Percentiles rank a stretch among this genome's conserved stretches.
Evolutionary conservation across 768 basidiomycete genomes (phyloP).

Genomic region (Calvatia gigantea): DNA sequence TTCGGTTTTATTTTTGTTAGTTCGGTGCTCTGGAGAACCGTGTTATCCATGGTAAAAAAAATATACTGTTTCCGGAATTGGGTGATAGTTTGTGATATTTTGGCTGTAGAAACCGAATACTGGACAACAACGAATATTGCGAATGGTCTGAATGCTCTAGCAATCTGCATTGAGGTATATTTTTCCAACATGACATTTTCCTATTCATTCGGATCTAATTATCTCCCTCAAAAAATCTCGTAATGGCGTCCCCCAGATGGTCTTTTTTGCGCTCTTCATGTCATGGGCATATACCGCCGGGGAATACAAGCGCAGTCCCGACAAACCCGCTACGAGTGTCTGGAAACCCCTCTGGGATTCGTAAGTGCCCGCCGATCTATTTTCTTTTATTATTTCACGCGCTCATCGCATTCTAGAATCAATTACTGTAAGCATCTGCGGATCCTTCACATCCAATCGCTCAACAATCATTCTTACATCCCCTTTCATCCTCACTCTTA

Average conservation of each 20-base stretch:
- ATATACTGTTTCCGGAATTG: neutral
- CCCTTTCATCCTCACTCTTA: neutral
- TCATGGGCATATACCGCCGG: conserved; percentile 76
- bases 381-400: neutral
- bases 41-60: conserved; percentile 60
- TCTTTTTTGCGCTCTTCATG: conserved; percentile 75
- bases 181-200: neutral
- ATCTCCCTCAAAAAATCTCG: too few relatives aligned
- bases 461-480: neutral
- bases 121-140: conserved; percentile 87
- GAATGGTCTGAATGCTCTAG: conserved; percentile 77
- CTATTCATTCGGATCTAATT: conserved; percentile 8
- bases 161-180: conserved; percentile 78
- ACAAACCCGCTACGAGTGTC: conserved; percentile 44
- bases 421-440: conserved; percentile 28
- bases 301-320: conserved; percentile 56
- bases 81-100: neutral
- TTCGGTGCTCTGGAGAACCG: conserved; percentile 62
- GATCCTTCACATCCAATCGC: neutral
- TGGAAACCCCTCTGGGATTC: conserved; percentile 74
- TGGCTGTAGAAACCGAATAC: conserved; percentile 56
- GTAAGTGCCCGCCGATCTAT: conserved; percentile 33
- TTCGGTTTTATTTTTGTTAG: conserved; percentile 31
- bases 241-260: too few relatives aligned
- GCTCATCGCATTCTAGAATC: conserved; percentile 18